Evolutionary conservation across 257 asterid genomes (phyloP).

Genomic region (Orobanche coerulescens): DNA sequence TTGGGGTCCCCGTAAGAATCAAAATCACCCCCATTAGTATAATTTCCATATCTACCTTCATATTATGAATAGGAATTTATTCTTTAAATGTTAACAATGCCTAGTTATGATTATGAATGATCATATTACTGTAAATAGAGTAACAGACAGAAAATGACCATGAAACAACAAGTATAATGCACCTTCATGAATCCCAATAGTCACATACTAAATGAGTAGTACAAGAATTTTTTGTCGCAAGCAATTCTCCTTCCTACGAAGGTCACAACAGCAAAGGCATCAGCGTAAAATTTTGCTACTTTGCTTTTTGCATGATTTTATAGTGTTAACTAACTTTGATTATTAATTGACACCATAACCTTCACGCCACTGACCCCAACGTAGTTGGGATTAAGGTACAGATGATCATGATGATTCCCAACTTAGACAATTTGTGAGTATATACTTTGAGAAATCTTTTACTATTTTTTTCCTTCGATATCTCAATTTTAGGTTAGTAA

Average conservation of each 20-base stretch:
- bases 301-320: too few relatives aligned
- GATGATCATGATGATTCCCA: too few relatives aligned
- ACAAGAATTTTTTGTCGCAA: neutral
- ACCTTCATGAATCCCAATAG: neutral
- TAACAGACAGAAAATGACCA: too few relatives aligned
- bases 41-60: neutral
- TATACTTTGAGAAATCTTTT: neutral
- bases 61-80: neutral
- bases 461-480: neutral
- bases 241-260: too few relatives aligned
- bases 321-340: too few relatives aligned
- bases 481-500: neutral
- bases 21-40: neutral
- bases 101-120: neutral
- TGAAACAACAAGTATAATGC: too few relatives aligned
- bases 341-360: too few relatives aligned
- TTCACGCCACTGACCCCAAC: too few relatives aligned
- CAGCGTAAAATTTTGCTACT: too few relatives aligned
- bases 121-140: neutral
- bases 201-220: neutral
- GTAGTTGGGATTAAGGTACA: too few relatives aligned
- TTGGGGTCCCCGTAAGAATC: neutral
- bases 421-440: neutral
- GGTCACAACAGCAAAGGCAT: too few relatives aligned
- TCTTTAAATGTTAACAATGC: neutral